A percentile compares a stretch with the other conserved stretches of the same genome.
phyloP scores from a whole-genome alignment of 805 yeast genomes.

The Sporopachydermia quercuum region DNA sequence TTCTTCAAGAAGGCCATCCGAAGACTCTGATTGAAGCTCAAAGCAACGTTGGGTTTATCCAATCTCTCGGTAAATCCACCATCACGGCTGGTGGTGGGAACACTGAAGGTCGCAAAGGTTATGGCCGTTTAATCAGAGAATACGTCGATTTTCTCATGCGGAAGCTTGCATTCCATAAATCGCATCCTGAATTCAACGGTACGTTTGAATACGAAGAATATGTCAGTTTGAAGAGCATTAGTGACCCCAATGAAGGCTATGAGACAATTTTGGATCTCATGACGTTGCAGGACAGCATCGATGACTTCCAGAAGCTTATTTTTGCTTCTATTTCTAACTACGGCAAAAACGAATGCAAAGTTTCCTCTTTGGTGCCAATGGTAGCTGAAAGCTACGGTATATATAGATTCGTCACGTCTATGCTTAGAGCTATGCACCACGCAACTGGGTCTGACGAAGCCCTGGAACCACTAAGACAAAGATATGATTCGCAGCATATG shows the following conservation, averaged over 20 bases:
- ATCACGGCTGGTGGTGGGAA: constrained; percentile 15
- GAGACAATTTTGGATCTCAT: constrained; percentile 77
- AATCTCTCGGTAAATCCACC: constrained; percentile 48
- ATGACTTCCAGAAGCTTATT: constrained; percentile 60
- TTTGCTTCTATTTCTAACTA: constrained; percentile 57
- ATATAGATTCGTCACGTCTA: constrained; percentile 73
- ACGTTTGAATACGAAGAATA: constrained; percentile 94
- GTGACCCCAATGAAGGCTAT: constrained; percentile 92
- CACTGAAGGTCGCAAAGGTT: constrained; percentile 29
- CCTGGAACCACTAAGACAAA: constrained; percentile 53
- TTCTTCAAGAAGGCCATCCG: constrained; percentile 96
- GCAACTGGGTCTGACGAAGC: constrained; percentile 64
- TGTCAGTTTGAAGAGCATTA: constrained; percentile 69
- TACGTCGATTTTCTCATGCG: constrained; percentile 55
- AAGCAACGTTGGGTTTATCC: constrained; percentile 63
- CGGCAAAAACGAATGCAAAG: constrained; percentile 53
- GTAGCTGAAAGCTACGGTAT: constrained; percentile 89
- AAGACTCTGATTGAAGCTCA: constrained; percentile 69
- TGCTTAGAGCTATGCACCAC: constrained; percentile 78
- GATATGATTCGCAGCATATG: constrained; percentile 57
- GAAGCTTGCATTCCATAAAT: constrained; percentile 70
- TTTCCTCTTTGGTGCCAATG: constrained; percentile 78
- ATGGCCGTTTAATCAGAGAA: constrained; percentile 61
- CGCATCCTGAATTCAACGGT: constrained; percentile 84
- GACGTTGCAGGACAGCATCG: constrained; percentile 73